Evolutionary conservation across 805 yeast genomes (phyloP).

Genomic region (Starmerella davenportii): DNA sequence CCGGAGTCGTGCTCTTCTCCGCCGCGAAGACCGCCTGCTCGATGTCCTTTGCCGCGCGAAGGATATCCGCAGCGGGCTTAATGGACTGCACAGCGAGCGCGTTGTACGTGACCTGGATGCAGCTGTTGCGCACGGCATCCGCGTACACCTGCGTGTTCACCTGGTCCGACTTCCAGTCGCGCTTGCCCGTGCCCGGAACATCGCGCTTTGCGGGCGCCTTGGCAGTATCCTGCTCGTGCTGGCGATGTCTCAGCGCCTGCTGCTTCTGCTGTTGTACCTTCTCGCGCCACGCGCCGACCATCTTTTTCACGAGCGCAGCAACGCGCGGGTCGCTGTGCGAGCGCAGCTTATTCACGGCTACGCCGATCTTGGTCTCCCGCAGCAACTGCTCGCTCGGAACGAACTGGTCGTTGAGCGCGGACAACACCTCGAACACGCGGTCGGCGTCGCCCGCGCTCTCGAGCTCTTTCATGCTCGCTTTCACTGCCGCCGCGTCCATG

Average conservation of each 20-base stretch:
- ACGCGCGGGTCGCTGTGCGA: conserved; percentile 45
- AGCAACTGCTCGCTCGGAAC: conserved; percentile 70
- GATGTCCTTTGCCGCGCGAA: conserved; percentile 47
- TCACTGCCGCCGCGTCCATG: conserved; percentile 16
- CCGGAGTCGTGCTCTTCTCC: conserved; percentile 35
- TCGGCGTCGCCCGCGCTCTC: conserved; percentile 55
- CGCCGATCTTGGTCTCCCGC: conserved; percentile 92
- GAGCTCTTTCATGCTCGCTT: conserved; percentile 33
- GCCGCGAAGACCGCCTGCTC: conserved; percentile 52
- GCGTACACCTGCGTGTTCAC: conserved; percentile 50
- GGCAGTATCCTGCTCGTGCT: neutral
- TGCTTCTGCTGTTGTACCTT: conserved; percentile 36
- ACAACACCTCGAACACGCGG: conserved; percentile 48
- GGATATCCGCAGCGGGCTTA: conserved; percentile 38
- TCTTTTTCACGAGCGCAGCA: conserved; percentile 52
- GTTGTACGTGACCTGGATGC: conserved; percentile 67
- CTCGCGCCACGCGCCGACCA: conserved; percentile 82
- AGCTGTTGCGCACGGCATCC: conserved; percentile 66
- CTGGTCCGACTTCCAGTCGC: conserved; percentile 62
- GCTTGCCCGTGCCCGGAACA: conserved; percentile 9
- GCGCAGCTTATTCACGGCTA: conserved; percentile 79
- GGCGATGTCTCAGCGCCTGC: conserved; percentile 4
- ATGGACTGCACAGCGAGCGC: conserved; percentile 72
- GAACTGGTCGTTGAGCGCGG: conserved; percentile 48
- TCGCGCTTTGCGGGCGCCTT: conserved; percentile 10